Evolutionary conservation across 257 asterid genomes (phyloP), one percentile per base, ranked within the genome.

Genomic region (Anisodus acutangulus): DNA sequence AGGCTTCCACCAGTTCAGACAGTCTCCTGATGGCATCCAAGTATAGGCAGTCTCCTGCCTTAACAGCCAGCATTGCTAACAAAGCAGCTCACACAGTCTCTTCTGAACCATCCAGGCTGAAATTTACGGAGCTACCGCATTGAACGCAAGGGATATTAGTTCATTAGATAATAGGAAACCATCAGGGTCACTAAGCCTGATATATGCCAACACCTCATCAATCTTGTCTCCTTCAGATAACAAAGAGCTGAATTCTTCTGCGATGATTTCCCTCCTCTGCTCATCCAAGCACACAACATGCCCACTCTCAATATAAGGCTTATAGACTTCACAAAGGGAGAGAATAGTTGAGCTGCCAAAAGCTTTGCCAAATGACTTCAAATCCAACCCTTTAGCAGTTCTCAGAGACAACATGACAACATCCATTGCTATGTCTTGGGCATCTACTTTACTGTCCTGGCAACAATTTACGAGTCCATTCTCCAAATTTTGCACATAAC

Each of bases 161-260:
- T 97, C 99, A 78, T 95, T 97, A 5, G 99, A 97, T 72, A 97
- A 90, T 81, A 97, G 78, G 84, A 95, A 96, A 58, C 98, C 97
- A 85, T 94, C 97, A 0, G 99, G 99, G 87, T 96, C 99, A 78
- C 97, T 91, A 8, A 94, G 91, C 39, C 97, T 89, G 69, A 96
- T 89, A 88, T 82, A 93, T 8, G 89, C 92, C 76, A 86, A 82
- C 67, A 79, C 88, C 84, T 90, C 89, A 43, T 78, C 57, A 79
- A 83, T 82, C 86, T 80, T 74, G 22, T 37, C 37, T 58, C 87
- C 86, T 16, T 86, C 86, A 1, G 86, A 76, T 9, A 87, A 78
- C 58, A 85, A 82, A 79, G 88, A 86, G 47, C 80, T 68, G 71
- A 88, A 82, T 84, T 90, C 94, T 86, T 90, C 92, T 6, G 81